A percentile compares a stretch with the other conserved stretches of the same genome.
Evolutionary conservation across 306 rosid genomes (phyloP).

Genomic region (Casuarina cunninghamiana): DNA sequence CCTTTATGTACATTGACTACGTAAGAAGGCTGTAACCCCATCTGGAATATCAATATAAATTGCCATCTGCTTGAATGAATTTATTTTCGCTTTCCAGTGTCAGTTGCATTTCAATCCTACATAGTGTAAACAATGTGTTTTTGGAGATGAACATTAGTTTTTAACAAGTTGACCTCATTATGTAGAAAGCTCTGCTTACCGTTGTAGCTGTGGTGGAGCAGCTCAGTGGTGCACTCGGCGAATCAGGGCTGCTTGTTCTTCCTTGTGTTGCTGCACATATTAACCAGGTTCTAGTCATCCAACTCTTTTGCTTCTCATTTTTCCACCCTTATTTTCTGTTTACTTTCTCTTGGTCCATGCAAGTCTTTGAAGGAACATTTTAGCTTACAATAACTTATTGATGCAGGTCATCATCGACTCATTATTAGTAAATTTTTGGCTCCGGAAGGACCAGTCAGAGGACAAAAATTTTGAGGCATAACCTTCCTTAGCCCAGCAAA

Average conservation of each 20-base stretch:
- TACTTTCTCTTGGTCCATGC: neutral
- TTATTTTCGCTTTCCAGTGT: neutral
- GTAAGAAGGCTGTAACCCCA: neutral
- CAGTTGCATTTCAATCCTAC: neutral
- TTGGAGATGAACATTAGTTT: neutral
- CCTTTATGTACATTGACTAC: neutral
- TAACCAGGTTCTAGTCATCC: slow-evolving; percentile 10
- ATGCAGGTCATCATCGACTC: slow-evolving; percentile 17
- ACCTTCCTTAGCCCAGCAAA: neutral
- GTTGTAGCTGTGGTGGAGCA: slow-evolving; percentile 14
- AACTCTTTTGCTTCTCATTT: neutral
- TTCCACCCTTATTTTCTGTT: neutral
- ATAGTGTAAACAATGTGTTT: neutral
- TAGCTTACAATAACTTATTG: neutral
- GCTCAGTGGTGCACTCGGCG: neutral
- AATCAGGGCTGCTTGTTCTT: slow-evolving; percentile 12
- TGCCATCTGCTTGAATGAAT: neutral
- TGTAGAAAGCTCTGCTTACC: slow-evolving; percentile 5
- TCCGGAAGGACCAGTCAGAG: neutral
- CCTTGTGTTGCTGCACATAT: slow-evolving; percentile 17
- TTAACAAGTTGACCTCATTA: neutral
- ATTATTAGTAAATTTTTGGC: slow-evolving; percentile 6
- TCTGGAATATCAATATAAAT: neutral
- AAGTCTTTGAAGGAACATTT: neutral
- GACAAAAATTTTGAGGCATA: neutral